phyloP scores from a whole-genome alignment of 306 rosid genomes.

The Ochetophila trinervis region DNA sequence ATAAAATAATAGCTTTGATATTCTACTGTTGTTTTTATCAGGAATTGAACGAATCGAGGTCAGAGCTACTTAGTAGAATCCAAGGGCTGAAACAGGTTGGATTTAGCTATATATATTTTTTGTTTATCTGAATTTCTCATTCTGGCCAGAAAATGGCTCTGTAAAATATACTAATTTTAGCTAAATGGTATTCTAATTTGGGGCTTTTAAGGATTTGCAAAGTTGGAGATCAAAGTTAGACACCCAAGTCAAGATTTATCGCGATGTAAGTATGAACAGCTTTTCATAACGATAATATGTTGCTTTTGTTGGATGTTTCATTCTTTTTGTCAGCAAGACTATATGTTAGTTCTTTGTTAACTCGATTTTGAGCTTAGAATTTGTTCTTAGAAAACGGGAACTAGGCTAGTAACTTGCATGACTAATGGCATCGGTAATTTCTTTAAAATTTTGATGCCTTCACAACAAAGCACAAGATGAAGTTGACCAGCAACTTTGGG shows the following conservation, averaged over 20 bases:
- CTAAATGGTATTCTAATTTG: neutral
- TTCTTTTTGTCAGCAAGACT: too few species aligned
- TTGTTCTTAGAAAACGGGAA: too few species aligned
- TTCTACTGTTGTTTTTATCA: constrained; percentile 22
- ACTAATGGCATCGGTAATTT: neutral
- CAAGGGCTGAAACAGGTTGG: constrained; percentile 77
- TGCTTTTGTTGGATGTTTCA: too few species aligned
- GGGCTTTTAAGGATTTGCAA: constrained; percentile 71
- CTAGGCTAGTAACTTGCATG: neutral
- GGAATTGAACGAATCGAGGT: constrained; percentile 90
- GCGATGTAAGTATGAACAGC: constrained; percentile 55
- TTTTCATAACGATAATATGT: too few species aligned
- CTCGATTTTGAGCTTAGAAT: too few species aligned
- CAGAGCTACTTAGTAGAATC: constrained; percentile 78
- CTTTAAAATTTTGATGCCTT: neutral
- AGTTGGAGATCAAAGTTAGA: constrained; percentile 87
- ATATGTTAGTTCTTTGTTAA: too few species aligned
- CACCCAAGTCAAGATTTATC: constrained; percentile 78
- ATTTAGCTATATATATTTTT: neutral
- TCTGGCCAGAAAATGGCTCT: neutral
- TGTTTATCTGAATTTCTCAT: neutral
- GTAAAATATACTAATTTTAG: constrained; percentile 7
- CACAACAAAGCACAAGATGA: neutral
- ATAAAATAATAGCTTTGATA: too few species aligned
- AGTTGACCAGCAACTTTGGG: neutral